Evolutionary conservation across 2,329 filamentous ascomycete genomes (phyloP), one percentile per base, ranked within the genome.

Genomic region (Colletotrichum sp.): DNA sequence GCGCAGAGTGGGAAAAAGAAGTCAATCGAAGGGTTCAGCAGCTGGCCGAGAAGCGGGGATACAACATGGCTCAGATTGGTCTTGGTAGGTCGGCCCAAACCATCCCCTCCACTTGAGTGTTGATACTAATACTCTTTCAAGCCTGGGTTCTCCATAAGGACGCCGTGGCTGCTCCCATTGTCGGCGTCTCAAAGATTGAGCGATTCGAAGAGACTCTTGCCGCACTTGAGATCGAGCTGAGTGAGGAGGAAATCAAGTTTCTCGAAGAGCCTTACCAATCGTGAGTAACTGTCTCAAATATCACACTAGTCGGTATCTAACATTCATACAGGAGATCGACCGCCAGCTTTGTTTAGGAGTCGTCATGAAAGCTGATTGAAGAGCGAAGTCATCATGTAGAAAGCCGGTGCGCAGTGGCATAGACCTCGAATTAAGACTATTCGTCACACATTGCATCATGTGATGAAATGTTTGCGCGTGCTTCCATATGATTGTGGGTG

Each of bases 381-480:
- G 52, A 57, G 52, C 7, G 12, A 26, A 26, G 12, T 26, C 52
- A 57, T 9, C 52, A 0, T 8, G 13, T 26, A 16, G 24, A 16
- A 57, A 10, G 24, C 52, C 1, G 14, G 52, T 26, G 2, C 4
- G 8, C 21, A 13, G 4, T 16, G 0, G 24, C 12, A 13, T 26
- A 26, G 24, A 57, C 24, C 24, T 57, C 6, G 14, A 13, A 16
- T 55, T 14, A 57, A 26, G 4, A 57, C 6, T 26, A 26, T 57
- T 9, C 6, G 6, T 57, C 3, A 26, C 52, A 14, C 1, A 7
- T 57, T 21, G 52, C 52, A 57, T 26, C 52, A 0, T 21, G 4
- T 14, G 24, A 9, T 16, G 13, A 16, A 0, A 16, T 26, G 14
- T 26, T 57, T 14, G 4, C n/a, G 0, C 4, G 52, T 16, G 0